phyloP scores from a whole-genome alignment of 2,329 filamentous ascomycete genomes.

The Pseudocercospora fuligena region DNA sequence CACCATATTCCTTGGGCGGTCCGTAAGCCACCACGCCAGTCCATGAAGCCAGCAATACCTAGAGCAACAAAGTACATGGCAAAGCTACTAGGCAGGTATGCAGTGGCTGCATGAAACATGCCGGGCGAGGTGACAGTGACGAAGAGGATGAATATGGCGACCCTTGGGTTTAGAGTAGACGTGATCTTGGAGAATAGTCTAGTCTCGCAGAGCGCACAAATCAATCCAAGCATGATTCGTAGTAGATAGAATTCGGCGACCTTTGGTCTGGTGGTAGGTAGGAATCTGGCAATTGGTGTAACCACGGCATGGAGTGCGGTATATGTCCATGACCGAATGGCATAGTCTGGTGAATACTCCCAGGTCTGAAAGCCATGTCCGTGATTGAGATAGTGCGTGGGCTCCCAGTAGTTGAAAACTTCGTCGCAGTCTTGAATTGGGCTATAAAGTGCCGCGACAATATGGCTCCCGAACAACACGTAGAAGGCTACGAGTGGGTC shows the following conservation, averaged over 20 bases:
- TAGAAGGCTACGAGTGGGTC: constrained; percentile 68
- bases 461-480: constrained; percentile 73
- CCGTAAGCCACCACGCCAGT: constrained; percentile 79
- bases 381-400: constrained; percentile 89
- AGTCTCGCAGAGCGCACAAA: constrained; percentile 82
- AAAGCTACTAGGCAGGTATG: constrained; percentile 91
- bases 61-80: constrained; percentile 94
- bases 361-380: constrained; percentile 95
- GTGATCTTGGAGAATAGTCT: constrained; percentile 79
- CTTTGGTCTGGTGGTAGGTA: constrained; percentile 50
- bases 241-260: constrained; percentile 81
- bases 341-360: constrained; percentile 96
- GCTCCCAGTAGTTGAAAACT: constrained; percentile 99
- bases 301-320: constrained; percentile 76
- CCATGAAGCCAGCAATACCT: constrained; percentile 86
- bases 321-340: constrained; percentile 95
- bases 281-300: constrained; percentile 68
- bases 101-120: constrained; percentile 87
- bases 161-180: constrained; percentile 75
- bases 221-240: constrained; percentile 72
- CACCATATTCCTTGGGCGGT: constrained; percentile 85
- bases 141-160: constrained; percentile 83
- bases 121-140: constrained; percentile 80
- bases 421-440: constrained; percentile 99
- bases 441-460: constrained; percentile 77